These are phyloP conservation scores for Immersiella caudata DNA, from an alignment of 495 filamentous ascomycete species.

Conservation along the genomic window DNA sequence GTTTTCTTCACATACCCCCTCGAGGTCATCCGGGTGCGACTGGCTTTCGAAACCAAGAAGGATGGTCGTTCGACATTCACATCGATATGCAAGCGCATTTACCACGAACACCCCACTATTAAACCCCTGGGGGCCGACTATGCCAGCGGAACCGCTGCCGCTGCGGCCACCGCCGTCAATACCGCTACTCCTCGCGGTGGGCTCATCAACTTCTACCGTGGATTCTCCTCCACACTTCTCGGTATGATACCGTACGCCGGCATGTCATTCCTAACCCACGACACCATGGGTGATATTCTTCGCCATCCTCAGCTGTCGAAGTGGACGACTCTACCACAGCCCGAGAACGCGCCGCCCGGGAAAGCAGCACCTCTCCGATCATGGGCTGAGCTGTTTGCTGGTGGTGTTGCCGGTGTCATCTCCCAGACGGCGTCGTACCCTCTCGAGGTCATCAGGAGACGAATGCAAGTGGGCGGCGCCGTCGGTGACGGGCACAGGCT, in stretches of 20 bases:
- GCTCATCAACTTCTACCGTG: slow-evolving; percentile 89
- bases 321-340: slow-evolving; percentile 64
- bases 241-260: slow-evolving; percentile 98
- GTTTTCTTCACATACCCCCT: slow-evolving; percentile 96
- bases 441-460: slow-evolving; percentile 83
- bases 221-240: slow-evolving; percentile 83
- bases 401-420: slow-evolving; percentile 81
- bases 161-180: slow-evolving; percentile 35
- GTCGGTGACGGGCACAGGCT: slow-evolving; percentile 85
- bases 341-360: slow-evolving; percentile 48
- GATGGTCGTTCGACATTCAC: slow-evolving; percentile 65
- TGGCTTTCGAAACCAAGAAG: slow-evolving; percentile 88
- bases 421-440: slow-evolving; percentile 93
- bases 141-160: slow-evolving; percentile 26
- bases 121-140: slow-evolving; percentile 22
- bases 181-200: slow-evolving; percentile 63
- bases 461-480: slow-evolving; percentile 95
- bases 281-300: slow-evolving; percentile 79
- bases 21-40: slow-evolving; percentile 86
- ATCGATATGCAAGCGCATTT: slow-evolving; percentile 79
- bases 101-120: slow-evolving; percentile 62
- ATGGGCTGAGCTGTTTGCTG: slow-evolving; percentile 84
- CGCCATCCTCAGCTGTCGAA: slow-evolving; percentile 63
- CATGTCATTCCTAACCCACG: slow-evolving; percentile 95
- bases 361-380: slow-evolving; percentile 67